Evolutionary conservation across 2,329 filamentous ascomycete genomes (phyloP).

Genomic region (Coniella vitis): DNA sequence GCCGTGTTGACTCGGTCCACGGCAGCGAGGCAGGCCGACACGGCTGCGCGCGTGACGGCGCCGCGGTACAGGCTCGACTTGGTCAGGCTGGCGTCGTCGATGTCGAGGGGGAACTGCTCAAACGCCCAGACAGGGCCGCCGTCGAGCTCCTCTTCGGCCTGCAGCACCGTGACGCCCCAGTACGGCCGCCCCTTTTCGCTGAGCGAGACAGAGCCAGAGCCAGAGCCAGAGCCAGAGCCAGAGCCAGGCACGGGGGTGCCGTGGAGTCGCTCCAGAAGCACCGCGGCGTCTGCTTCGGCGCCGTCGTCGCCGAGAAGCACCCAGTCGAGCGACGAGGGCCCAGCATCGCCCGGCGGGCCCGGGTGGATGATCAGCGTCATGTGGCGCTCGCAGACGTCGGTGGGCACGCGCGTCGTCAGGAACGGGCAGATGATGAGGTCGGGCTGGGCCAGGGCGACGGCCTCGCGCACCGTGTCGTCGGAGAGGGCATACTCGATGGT

Average conservation of each 20-base stretch:
- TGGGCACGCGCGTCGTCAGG: conserved; percentile 31
- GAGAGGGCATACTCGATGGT: conserved; percentile 33
- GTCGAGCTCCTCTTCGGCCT: conserved; percentile 34
- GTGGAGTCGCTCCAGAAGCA: conserved; percentile 22
- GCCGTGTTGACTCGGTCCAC: conserved; percentile 29
- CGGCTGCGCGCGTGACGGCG: conserved; percentile 30
- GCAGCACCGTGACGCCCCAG: conserved; percentile 34
- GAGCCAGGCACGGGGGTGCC: too few relatives aligned
- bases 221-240: background rate
- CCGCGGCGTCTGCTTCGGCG: conserved; percentile 23
- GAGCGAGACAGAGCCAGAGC: conserved; percentile 3
- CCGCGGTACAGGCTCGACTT: conserved; percentile 35
- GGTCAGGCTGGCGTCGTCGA: conserved; percentile 31
- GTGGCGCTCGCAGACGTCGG: conserved; percentile 29
- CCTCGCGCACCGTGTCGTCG: conserved; percentile 29
- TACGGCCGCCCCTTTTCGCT: conserved; percentile 27
- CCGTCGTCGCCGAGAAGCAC: conserved; percentile 36
- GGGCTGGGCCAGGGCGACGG: conserved; percentile 29
- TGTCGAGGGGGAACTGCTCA: conserved; percentile 34
- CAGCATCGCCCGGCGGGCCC: conserved; percentile 34
- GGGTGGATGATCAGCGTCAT: conserved; percentile 35
- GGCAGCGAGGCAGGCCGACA: conserved; percentile 30
- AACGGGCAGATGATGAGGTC: conserved; percentile 37
- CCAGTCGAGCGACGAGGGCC: conserved; percentile 36
- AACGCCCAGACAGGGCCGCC: conserved; percentile 38